Percentiles rank a stretch among this genome's conserved stretches.
Conservation (phyloP, 1,284 basidiomycete species). For the Takashimella tepidaria region DNA sequence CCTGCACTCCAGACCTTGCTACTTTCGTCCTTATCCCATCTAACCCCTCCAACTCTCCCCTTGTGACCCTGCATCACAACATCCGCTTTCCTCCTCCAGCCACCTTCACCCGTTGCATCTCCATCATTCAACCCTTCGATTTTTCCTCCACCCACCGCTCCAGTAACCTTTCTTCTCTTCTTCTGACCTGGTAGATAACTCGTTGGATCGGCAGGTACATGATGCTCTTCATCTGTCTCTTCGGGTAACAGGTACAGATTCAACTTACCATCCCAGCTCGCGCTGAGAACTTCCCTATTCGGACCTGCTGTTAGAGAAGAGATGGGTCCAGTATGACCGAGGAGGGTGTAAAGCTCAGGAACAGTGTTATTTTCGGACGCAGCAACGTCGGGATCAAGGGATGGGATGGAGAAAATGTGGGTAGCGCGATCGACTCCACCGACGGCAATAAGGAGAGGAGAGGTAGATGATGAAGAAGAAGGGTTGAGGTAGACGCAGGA, state of each 20-base stretch:
- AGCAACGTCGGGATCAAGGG: constrained; percentile 38
- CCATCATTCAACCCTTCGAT: constrained; percentile 49
- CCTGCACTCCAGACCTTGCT: constrained; percentile 45
- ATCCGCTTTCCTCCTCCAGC: constrained; percentile 45
- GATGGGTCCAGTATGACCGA: constrained; percentile 68
- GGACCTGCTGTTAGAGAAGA: constrained; percentile 57
- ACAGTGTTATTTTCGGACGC: constrained; percentile 51
- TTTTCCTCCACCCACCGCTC: constrained; percentile 39
- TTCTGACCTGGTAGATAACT: constrained; percentile 45
- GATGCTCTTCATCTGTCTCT: constrained; percentile 34
- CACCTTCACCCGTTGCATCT: constrained; percentile 34
- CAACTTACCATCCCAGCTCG: constrained; percentile 73
- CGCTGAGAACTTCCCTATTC: constrained; percentile 62
- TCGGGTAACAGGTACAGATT: constrained; percentile 57
- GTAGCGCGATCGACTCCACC: constrained; percentile 78
- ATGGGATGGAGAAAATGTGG: constrained; percentile 57
- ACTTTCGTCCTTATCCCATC: constrained; percentile 39
- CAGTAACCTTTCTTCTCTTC: constrained; percentile 58
- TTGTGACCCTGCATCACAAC: constrained; percentile 41
- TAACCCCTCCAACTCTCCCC: constrained; percentile 40
- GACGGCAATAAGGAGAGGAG: constrained; percentile 58
- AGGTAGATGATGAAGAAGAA: constrained; percentile 41
- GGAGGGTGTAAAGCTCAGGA: constrained; percentile 53
- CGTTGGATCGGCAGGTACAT: constrained; percentile 43
- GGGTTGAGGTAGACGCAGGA: constrained; percentile 58